A percentile compares a stretch with the other conserved stretches of the same genome.
phyloP scores from a whole-genome alignment of 257 asterid genomes.

The Solanum sejunctum region DNA sequence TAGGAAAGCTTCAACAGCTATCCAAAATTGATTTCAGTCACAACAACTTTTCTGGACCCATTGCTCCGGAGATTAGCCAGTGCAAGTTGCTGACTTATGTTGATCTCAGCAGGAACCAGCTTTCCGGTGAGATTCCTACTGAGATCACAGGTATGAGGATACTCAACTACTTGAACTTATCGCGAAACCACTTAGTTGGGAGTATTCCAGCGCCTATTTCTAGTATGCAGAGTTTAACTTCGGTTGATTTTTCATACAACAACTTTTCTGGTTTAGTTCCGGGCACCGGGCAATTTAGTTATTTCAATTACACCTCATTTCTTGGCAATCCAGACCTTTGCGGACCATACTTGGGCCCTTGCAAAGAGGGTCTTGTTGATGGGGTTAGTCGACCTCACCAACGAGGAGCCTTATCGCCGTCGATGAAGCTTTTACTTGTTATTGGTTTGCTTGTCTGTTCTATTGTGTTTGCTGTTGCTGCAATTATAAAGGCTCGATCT shows the following conservation, averaged over 20 bases:
- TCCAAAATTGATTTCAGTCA: constrained; percentile 88
- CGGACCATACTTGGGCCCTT: constrained; percentile 83
- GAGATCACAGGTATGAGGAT: constrained; percentile 82
- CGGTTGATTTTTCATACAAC: constrained; percentile 89
- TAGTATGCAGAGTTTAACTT: constrained; percentile 85
- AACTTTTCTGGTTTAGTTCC: constrained; percentile 90
- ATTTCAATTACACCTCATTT: constrained; percentile 76
- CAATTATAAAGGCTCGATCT: constrained; percentile 72
- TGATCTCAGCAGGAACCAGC: constrained; percentile 78
- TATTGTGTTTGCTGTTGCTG: constrained; percentile 80
- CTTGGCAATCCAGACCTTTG: constrained; percentile 81
- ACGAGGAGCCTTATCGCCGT: constrained; percentile 49
- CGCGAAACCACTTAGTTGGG: constrained; percentile 65
- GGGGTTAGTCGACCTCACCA: constrained; percentile 43
- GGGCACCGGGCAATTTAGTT: constrained; percentile 81
- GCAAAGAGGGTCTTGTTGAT: constrained; percentile 52
- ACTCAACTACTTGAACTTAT: constrained; percentile 72
- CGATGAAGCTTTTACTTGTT: constrained; percentile 80
- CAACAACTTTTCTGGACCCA: constrained; percentile 54
- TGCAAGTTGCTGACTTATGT: constrained; percentile 75
- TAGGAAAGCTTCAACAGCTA: constrained; percentile 82
- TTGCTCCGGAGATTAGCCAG: constrained; percentile 64
- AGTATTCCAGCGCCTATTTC: constrained; percentile 66
- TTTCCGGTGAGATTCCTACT: constrained; percentile 73
- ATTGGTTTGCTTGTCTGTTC: constrained; percentile 78